Conservation (phyloP, 768 basidiomycete genomes). For the Tulasnella calospora region DNA sequence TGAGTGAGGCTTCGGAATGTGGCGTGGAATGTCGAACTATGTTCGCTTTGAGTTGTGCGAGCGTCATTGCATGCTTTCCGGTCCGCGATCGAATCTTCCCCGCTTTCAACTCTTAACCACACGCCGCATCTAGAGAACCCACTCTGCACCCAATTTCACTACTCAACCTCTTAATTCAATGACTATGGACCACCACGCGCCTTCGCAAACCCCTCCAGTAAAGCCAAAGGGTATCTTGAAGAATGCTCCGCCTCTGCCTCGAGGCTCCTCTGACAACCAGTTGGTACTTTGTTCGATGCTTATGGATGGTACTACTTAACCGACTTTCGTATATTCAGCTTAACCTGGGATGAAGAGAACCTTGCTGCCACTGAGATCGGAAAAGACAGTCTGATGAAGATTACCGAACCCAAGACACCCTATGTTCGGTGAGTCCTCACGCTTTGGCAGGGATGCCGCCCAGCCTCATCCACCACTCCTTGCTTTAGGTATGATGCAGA, state of each 20-base stretch:
- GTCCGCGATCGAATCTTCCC: conserved; percentile 6
- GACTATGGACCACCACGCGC: background rate
- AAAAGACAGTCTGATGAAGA: conserved; percentile 98
- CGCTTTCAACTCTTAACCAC: background rate
- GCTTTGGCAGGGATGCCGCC: conserved; percentile 8
- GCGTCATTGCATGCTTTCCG: background rate
- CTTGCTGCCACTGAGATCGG: conserved; percentile 85
- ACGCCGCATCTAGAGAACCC: background rate
- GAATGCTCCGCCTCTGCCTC: conserved; percentile 52
- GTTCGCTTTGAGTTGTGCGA: background rate
- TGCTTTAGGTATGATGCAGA: conserved; percentile 60
- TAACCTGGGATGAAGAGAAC: conserved; percentile 96
- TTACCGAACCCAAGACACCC: conserved; percentile 95
- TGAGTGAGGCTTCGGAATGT: background rate
- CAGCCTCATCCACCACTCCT: conserved; percentile 33
- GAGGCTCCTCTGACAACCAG: background rate
- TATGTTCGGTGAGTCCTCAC: conserved; percentile 55
- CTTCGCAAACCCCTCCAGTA: conserved; percentile 20
- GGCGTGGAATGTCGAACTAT: background rate
- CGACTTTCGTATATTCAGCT: conserved; percentile 38
- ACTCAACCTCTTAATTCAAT: background rate
- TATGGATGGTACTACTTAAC: background rate
- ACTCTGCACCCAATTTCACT: background rate
- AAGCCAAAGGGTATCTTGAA: conserved; percentile 88
- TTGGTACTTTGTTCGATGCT: background rate